phyloP scores from a whole-genome alignment of 2,329 filamentous ascomycete genomes.

The Lasiodiplodia hormozganensis region DNA sequence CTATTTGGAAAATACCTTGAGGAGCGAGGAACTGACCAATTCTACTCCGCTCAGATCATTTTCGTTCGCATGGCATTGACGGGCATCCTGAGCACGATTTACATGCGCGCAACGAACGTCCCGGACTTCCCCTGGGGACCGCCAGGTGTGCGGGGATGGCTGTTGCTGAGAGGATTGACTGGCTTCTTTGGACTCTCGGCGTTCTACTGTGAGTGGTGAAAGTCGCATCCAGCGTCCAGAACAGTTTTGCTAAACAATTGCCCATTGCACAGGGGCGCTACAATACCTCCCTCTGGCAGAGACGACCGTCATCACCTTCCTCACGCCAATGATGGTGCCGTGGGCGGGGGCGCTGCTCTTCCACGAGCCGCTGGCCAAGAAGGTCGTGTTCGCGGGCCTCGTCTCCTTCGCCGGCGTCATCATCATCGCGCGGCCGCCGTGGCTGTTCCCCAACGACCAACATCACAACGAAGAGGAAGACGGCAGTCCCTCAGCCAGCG shows the following conservation, averaged over 20 bases:
- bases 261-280: slow-evolving; percentile 61
- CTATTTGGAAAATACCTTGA: background rate
- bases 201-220: slow-evolving; percentile 37
- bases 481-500: slow-evolving; percentile 49
- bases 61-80: slow-evolving; percentile 81
- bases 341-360: slow-evolving; percentile 78
- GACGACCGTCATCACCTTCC: slow-evolving; percentile 85
- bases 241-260: slow-evolving; percentile 42
- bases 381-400: slow-evolving; percentile 76
- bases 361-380: slow-evolving; percentile 75
- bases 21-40: background rate
- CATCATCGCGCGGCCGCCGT: slow-evolving; percentile 75
- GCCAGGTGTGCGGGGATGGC: slow-evolving; percentile 33
- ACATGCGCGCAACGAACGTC: slow-evolving; percentile 70
- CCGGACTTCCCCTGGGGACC: slow-evolving; percentile 38
- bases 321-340: slow-evolving; percentile 77
- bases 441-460: slow-evolving; percentile 52
- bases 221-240: no score
- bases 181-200: slow-evolving; percentile 40
- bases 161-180: slow-evolving; percentile 36
- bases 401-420: slow-evolving; percentile 79
- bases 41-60: slow-evolving; percentile 61
- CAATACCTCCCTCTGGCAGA: slow-evolving; percentile 83
- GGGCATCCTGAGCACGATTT: slow-evolving; percentile 66
- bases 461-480: slow-evolving; percentile 31